These are phyloP conservation scores for Trichosanthes truncata DNA, from an alignment of 306 rosid genomes.

Conservation along the genomic window DNA sequence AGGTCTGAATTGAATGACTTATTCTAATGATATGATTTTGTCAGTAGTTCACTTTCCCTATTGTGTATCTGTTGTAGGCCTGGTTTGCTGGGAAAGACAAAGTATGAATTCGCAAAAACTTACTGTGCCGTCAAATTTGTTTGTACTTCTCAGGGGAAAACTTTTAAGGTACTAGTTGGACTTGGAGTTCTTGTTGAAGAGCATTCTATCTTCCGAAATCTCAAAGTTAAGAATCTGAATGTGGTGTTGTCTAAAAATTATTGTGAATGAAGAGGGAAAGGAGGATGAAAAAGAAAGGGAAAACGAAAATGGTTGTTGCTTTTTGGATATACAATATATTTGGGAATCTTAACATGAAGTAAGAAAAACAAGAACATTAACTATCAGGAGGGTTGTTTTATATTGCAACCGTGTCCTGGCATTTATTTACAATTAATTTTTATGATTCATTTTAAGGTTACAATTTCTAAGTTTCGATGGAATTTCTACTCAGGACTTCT, in stretches of 20 bases:
- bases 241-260: not conserved
- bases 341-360: not conserved
- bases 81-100: constrained; percentile 75
- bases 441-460: constrained; percentile 7
- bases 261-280: not conserved
- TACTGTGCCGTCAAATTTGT: constrained; percentile 60
- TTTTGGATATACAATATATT: not conserved
- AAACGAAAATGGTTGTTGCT: not conserved
- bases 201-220: not conserved
- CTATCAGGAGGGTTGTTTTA: not conserved
- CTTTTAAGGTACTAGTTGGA: constrained; percentile 48
- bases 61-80: constrained; percentile 52
- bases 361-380: not conserved
- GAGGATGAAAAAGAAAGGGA: not conserved
- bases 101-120: constrained; percentile 70
- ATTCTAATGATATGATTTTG: constrained; percentile 1
- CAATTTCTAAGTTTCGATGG: constrained; percentile 9
- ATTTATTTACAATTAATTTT: not conserved
- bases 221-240: not conserved
- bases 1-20: constrained; percentile 6
- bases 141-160: constrained; percentile 48
- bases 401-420: not conserved
- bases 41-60: constrained; percentile 11
- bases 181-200: not conserved
- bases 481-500: constrained; percentile 61